phyloP scores from a whole-genome alignment of 2,329 filamentous ascomycete genomes.

The Phaeosphaeriaceae sp. region DNA sequence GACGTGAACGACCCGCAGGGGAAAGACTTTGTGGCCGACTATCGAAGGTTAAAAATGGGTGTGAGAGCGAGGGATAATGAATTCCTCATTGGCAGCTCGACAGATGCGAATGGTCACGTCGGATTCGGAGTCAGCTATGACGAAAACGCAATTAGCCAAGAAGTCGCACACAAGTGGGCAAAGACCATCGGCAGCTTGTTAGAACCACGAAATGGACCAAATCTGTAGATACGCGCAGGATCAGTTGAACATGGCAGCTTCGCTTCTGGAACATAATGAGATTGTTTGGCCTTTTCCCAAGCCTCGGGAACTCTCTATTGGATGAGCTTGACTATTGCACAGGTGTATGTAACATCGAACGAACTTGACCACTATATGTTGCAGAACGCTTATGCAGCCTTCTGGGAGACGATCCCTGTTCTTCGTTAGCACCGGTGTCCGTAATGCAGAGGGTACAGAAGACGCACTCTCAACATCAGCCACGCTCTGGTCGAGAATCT shows the following conservation, averaged over 20 bases:
- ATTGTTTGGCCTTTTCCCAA: slow-evolving; percentile 35
- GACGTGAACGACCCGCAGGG: slow-evolving; percentile 32
- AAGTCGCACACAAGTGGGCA: slow-evolving; percentile 40
- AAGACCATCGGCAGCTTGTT: slow-evolving; percentile 39
- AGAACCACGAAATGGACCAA: slow-evolving; percentile 27
- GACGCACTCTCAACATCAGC: slow-evolving; percentile 90
- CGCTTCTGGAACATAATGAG: slow-evolving; percentile 19
- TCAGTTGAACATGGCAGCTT: neutral
- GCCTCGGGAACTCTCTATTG: slow-evolving; percentile 43
- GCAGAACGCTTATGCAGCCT: slow-evolving; percentile 43
- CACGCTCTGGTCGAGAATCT: slow-evolving; percentile 97
- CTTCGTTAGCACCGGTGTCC: slow-evolving; percentile 9
- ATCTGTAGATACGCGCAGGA: slow-evolving; percentile 15
- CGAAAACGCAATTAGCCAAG: slow-evolving; percentile 44
- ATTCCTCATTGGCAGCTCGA: slow-evolving; percentile 53
- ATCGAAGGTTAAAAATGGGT: slow-evolving; percentile 42
- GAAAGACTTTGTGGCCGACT: slow-evolving; percentile 51
- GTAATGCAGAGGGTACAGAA: slow-evolving; percentile 10
- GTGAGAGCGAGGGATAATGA: slow-evolving; percentile 56
- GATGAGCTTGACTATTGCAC: slow-evolving; percentile 50
- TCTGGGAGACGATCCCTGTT: slow-evolving; percentile 48
- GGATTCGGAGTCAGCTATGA: slow-evolving; percentile 53
- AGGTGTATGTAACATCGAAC: slow-evolving; percentile 49
- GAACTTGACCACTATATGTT: slow-evolving; percentile 36
- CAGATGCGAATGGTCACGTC: slow-evolving; percentile 45